Evolutionary conservation across 768 basidiomycete genomes (phyloP), one percentile per base, ranked within the genome.

Genomic region (Rhizopogon rudus): DNA sequence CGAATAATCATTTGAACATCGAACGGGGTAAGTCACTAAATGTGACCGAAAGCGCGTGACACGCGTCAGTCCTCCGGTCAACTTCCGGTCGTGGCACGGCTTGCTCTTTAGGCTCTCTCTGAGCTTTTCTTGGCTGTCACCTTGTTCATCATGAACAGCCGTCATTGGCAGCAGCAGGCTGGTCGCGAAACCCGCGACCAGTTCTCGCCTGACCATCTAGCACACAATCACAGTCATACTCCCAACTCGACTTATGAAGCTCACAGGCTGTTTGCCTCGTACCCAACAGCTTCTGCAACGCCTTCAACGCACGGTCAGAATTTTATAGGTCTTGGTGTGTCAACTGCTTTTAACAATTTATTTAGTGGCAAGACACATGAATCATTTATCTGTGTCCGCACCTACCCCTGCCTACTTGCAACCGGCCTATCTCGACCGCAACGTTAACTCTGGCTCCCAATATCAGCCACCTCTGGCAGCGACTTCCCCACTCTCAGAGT

Each of bases 251-350:
- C 84, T 3, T 83, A 87, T 49, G 82, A 84, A 67, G 83, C 87
- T 2, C 88, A 88, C 58, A 71, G 78, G 51, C 69, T 91, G 25
- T 75, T 88, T 44, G 79, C 82, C 4, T 74, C 80, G 35, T 91
- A 89, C 67, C 87, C 90, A 40, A 77, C 86, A 63, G 86, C 86
- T 40, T 90, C 88, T 56, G 84, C 86, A 28, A 87, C 84, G 4
- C 88, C 88, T n/a, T 80, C 87, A 7, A 76, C 82, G 39, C 89
- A 91, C 64, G 87, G 90, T 88, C 22, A 22, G 48, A 64, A 58
- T 71, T 61, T 43, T 35, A 44, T 40, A 10, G 40, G 13, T 9
- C 17, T 29, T 33, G 6, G 31, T 49, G 52, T 51, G n/a, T 37
- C 17, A 25, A 22, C 22, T 40, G 25, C 29, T 41, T 56, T 50